Evolutionary conservation across 805 yeast species (phyloP), one percentile per base, ranked within the genome.

Genomic region (Metschnikowia noctiluminum): DNA sequence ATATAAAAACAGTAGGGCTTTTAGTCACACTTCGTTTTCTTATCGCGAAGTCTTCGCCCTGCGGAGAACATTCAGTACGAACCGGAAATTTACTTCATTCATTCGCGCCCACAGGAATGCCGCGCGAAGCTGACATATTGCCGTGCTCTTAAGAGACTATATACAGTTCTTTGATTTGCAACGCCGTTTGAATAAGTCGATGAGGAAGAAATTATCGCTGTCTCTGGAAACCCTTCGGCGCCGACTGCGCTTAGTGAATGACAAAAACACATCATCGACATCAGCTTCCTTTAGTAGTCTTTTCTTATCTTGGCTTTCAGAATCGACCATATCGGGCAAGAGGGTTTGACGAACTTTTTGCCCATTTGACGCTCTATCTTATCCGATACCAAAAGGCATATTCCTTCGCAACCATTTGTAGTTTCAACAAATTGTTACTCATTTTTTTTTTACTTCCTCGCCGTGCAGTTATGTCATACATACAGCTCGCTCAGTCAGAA

Each of bases 161-260:
- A 14, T 38, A 32, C 41, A 21, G 41, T 11, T 8, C 11, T 7
- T 12, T 6, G 3, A 13, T 30, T 43, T 31, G 28, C 30, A 40
- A 32, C 27, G 48, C 48, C 48, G 48, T 27, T 32, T 11, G 38
- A 28, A 43, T 15, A 13, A n/a, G 9, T 37, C 43, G 12, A 27
- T 5, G 43, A 13, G 36, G 43, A 40, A 35, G 13, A 30, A 7
- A 8, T 28, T 15, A 15, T 28, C 48, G 43, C 48, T 14, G 28
- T n/a, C 40, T 28, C 32, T 28, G 6, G 26, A 30, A 35, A 10
- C 28, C 21, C 26, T 6, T 46, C 49, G 49, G 38, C 27, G 38
- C 45, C 35, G 41, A 38, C 35, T 46, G 49, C 49, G 49, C 49
- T 46, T 46, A 46, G 41, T 40, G 49, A 40, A 21, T 10, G 21